phyloP scores from a whole-genome alignment of 2,329 filamentous ascomycete species.

The Aspergillus ustus region DNA sequence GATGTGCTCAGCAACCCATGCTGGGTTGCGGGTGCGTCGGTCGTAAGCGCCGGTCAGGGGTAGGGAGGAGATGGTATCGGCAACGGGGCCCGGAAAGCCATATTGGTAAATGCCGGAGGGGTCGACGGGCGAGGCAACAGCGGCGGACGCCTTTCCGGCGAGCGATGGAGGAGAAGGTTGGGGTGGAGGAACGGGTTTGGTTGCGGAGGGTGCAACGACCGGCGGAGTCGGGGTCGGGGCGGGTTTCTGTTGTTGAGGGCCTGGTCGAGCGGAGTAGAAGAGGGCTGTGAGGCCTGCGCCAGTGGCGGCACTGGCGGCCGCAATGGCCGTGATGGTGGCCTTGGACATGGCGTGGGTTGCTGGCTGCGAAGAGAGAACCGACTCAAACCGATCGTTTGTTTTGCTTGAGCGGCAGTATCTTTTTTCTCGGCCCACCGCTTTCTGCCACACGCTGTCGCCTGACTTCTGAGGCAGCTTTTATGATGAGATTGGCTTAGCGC shows the following conservation, averaged over 20 bases:
- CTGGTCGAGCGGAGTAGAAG: conserved; percentile 61
- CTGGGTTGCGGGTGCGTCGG: conserved; percentile 85
- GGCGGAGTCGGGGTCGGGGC: conserved; percentile 35
- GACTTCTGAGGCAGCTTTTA: too few relatives aligned
- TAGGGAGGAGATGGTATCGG: conserved; percentile 76
- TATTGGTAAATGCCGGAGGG: conserved; percentile 80
- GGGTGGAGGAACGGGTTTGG: conserved; percentile 42
- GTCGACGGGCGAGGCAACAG: conserved; percentile 61
- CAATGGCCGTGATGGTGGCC: conserved; percentile 74
- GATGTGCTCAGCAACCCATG: conserved; percentile 97
- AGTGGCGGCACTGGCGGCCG: conserved; percentile 74
- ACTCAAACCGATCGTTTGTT: not conserved
- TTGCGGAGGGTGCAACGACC: conserved; percentile 33
- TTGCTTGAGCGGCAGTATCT: not conserved
- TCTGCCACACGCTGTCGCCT: not conserved
- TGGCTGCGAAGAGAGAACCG: not conserved
- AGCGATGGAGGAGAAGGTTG: conserved; percentile 39
- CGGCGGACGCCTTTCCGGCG: conserved; percentile 28
- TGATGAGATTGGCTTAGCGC: not conserved
- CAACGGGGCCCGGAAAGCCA: conserved; percentile 88
- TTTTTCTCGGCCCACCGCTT: not conserved
- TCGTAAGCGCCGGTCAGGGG: conserved; percentile 89
- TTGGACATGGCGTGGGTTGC: conserved; percentile 70
- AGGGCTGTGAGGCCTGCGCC: conserved; percentile 74
- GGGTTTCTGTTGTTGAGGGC: conserved; percentile 30